Evolutionary conservation across 139 green algal genomes (phyloP).

Genomic region (Ulvella scutata): DNA sequence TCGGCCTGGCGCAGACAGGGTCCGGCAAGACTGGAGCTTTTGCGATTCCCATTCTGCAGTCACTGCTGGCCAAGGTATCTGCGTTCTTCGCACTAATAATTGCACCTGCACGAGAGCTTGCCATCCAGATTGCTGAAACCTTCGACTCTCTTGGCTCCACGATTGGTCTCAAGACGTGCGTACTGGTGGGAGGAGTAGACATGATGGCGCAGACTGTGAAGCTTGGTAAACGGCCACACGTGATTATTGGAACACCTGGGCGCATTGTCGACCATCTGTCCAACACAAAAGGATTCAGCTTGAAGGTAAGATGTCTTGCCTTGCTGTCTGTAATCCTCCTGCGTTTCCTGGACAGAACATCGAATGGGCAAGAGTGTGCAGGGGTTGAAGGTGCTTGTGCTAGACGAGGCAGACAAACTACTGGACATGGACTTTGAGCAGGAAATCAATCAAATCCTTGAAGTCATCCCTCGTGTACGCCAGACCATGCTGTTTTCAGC

Average conservation of each 20-base stretch:
- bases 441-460: constrained; percentile 92
- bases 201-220: constrained; percentile 93
- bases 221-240: constrained; percentile 80
- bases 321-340: too few species aligned
- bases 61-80: constrained; percentile 77
- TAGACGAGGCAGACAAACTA: constrained; percentile 97
- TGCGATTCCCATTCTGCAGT: constrained; percentile 86
- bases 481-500: constrained; percentile 93
- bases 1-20: constrained; percentile 95
- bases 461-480: constrained; percentile 52
- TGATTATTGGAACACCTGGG: constrained; percentile 91
- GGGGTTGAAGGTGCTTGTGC: constrained; percentile 69
- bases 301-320: constrained; percentile 27
- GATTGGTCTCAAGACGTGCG: constrained; percentile 73
- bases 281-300: constrained; percentile 97
- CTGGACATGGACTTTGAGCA: constrained; percentile 99
- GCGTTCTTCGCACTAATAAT: constrained; percentile 85
- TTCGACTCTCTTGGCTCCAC: constrained; percentile 84
- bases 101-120: constrained; percentile 89
- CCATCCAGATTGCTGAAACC: constrained; percentile 97
- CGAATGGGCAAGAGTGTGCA: neutral
- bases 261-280: constrained; percentile 94
- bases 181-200: constrained; percentile 95
- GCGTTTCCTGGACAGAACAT: too few species aligned
- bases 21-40: constrained; percentile 96